Percentiles rank a stretch among this genome's conserved stretches.
phyloP scores from a whole-genome alignment of 2,329 filamentous ascomycete species.

The Cercospora canescens region DNA sequence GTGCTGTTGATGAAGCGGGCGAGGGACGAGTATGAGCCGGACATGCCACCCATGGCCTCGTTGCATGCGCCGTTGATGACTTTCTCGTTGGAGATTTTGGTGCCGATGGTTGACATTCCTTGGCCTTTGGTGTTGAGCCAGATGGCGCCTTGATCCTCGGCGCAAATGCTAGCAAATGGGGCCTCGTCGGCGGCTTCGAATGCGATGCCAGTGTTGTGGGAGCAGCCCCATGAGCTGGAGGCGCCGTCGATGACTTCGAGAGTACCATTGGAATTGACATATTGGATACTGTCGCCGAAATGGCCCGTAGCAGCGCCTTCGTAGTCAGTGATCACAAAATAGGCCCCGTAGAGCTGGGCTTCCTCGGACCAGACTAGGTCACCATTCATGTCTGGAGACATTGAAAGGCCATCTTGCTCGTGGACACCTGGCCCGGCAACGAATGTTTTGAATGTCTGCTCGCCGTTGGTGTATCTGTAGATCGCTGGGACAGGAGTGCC shows the following conservation, averaged over 20 bases:
- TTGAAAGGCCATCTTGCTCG: constrained; percentile 46
- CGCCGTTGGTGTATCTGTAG: constrained; percentile 59
- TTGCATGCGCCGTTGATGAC: constrained; percentile 60
- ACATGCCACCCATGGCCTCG: constrained; percentile 62
- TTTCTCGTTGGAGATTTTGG: constrained; percentile 64
- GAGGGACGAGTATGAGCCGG: constrained; percentile 61
- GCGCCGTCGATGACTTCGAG: constrained; percentile 55
- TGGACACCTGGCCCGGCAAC: constrained; percentile 59
- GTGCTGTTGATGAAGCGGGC: constrained; percentile 54
- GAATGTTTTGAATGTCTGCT: constrained; percentile 59
- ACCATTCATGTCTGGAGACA: constrained; percentile 61
- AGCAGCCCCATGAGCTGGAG: constrained; percentile 61
- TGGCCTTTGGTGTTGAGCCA: constrained; percentile 64
- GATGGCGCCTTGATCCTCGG: constrained; percentile 64
- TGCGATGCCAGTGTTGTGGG: constrained; percentile 65
- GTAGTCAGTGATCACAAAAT: constrained; percentile 63
- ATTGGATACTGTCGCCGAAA: constrained; percentile 59
- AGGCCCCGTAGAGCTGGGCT: constrained; percentile 60
- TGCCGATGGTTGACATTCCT: constrained; percentile 54
- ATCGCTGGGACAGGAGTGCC: constrained; percentile 57
- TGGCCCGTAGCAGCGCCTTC: constrained; percentile 56
- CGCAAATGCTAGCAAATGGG: constrained; percentile 60
- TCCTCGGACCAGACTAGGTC: constrained; percentile 61
- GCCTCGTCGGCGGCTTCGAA: constrained; percentile 60
- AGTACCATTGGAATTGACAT: constrained; percentile 50